Evolutionary conservation across 768 basidiomycete genomes (phyloP), one percentile per base, ranked within the genome.

Genomic region (Collybiopsis luxurians): DNA sequence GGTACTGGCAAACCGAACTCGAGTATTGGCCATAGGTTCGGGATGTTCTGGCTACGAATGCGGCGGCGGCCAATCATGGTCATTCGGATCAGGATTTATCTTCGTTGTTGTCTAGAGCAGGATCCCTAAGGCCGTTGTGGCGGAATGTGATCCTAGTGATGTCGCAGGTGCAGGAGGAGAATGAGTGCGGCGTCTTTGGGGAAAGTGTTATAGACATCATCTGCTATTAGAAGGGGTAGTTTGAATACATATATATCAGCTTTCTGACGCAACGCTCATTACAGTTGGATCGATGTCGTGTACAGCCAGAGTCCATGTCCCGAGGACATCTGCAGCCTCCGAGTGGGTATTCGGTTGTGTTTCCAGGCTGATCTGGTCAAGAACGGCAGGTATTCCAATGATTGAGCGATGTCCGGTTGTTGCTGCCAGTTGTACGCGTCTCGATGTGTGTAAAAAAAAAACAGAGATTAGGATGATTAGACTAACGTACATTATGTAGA

Each of bases 401-500:
- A 97, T 72, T 6, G 84, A 78, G 0, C 79, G 64, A 60, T 96
- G 92, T 2, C 90, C 67, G 0, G 75, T 76, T 39, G 81, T 82
- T 27, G 85, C 79, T 3, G 84, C 78, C 27, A 78, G 67, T 11
- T 86, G 87, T 46, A 95, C 76, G 42, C 91, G 84, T 31, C 92
- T 84, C 7, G 89, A 86, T 0, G 92, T 83, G 60, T 95, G 91
- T 30, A 91, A 75, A 53, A 93, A 83, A 15, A 97, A 78, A 0
- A 87, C 77, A 0, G 86, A n/a, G 89, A 72, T 69, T 96, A 92
- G 69, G 97, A 91, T 31, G 92, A 73, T 95, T 96, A 58, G 42
- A 53, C 26, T n/a, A 31, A 19, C 12, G n/a, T 40, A n/a, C 21
- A 27, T n/a, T 36, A n/a, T n/a, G n/a, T n/a, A 62, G 56, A 59